Percentiles rank a stretch among this genome's conserved stretches.
Conservation (phyloP, 257 asterid genomes). For the Solanum etuberosum region DNA sequence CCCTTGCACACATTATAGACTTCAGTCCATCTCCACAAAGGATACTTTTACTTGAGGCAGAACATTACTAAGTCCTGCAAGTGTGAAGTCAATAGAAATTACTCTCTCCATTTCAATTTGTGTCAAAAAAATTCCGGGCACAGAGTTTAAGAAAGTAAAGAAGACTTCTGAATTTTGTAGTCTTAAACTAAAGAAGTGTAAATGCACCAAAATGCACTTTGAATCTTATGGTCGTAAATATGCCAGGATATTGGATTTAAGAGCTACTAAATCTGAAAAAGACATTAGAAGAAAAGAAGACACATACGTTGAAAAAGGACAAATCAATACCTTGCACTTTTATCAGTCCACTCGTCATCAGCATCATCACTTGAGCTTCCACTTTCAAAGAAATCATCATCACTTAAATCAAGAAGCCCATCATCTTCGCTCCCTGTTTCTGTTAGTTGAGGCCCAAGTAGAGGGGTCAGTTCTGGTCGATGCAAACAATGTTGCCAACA, state of each 20-base stretch:
- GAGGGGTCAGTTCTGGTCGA: not conserved
- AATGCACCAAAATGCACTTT: not conserved
- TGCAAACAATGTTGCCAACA: not conserved
- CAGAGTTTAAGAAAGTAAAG: not conserved
- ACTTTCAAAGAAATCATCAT: constrained; percentile 76
- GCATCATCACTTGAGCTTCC: constrained; percentile 97
- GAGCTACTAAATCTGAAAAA: not conserved
- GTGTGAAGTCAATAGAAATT: not conserved
- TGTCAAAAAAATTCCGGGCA: not conserved
- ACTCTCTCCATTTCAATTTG: not conserved
- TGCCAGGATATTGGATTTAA: not conserved
- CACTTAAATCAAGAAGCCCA: constrained; percentile 74
- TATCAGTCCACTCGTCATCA: constrained; percentile 84
- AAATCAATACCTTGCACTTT: constrained; percentile 57
- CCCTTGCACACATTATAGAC: not conserved
- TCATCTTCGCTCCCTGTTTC: constrained; percentile 99
- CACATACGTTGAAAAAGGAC: not conserved
- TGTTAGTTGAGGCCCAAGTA: constrained; percentile 21
- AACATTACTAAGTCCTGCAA: not conserved
- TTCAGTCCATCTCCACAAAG: not conserved
- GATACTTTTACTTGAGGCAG: not conserved
- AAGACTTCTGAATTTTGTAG: not conserved
- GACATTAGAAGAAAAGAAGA: not conserved
- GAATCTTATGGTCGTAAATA: not conserved
- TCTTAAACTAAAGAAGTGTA: not conserved